Base-by-base conservation (phyloP, 768 basidiomycete genomes). In the Gloeopeniophorella convolvens region DNA sequence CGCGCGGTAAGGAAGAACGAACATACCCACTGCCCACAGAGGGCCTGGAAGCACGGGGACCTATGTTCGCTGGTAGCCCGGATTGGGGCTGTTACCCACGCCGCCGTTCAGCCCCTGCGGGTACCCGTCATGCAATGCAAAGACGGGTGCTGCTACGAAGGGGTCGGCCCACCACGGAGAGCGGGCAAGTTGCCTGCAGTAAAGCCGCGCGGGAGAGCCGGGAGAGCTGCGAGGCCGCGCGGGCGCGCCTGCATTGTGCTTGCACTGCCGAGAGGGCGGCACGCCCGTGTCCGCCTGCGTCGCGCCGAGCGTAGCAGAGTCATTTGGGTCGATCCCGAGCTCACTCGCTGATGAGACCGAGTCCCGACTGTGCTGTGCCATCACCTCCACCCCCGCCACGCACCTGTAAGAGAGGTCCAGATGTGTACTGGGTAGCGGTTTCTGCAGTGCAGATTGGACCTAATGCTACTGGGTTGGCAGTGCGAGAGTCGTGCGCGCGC, bases 171-270 rank as follows among this genome's bases (percentile, higher is more conserved):
- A 45, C 83, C 85, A 11, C 89, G 84, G 23, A 93, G 71, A 15
- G 90, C 90, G 43, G 90, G 90, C 64, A 93, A 92, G 70, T 93
- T 90, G 58, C 90, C 89, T 33, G 83, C 80, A n/a, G 84, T 85
- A 54, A 92, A 87, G 64, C 85, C 82, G 61, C 82, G 72, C 49
- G 77, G 67, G 57, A 77, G 74, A 55, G 63, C 60, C 21, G 53
- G 51, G 30, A 72, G 72, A 24, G 65, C 56, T n/a, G n/a, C n/a
- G n/a, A n/a, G n/a, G n/a, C n/a, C n/a, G n/a, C n/a, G 54, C 62
- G 39, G 59, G 62, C 48, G 66, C 59, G 8, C 57, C 61, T 12
- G 46, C 54, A n/a, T n/a, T n/a, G n/a, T n/a, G n/a, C n/a, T n/a
- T n/a, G n/a, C n/a, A 28, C 69, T 63, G 51, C 59, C 71, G n/a